Evolutionary conservation across 192 early-diverging fungal species (phyloP).

Genomic region (Dimargaris cristalligena): DNA sequence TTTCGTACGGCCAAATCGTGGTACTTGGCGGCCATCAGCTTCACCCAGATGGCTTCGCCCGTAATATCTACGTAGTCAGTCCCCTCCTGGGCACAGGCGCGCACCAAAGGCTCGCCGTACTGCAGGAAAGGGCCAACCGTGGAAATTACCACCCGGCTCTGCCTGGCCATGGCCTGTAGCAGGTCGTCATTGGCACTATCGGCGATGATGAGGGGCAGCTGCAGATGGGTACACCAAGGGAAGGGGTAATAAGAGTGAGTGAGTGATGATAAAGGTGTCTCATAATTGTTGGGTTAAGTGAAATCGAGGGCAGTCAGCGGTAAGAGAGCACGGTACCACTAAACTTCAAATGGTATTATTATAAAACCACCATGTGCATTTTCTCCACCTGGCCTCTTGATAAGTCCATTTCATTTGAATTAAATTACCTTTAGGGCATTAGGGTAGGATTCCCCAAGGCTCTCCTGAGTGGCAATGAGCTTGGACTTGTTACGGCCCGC

Average conservation of each 20-base stretch:
- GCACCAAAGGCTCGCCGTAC: constrained; percentile 54
- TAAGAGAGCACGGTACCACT: neutral
- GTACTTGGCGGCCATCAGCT: constrained; percentile 44
- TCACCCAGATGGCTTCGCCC: constrained; percentile 57
- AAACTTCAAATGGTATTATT: no score
- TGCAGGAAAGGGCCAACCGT: constrained; percentile 69
- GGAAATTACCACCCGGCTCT: constrained; percentile 57
- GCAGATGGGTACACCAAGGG: neutral
- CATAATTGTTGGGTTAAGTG: neutral
- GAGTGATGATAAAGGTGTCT: neutral
- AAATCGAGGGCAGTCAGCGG: neutral
- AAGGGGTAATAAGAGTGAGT: neutral
- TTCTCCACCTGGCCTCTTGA: neutral
- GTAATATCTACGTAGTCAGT: constrained; percentile 86
- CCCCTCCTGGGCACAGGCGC: constrained; percentile 39
- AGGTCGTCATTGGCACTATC: constrained; percentile 39
- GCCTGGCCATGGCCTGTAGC: constrained; percentile 37
- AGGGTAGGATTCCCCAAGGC: constrained; percentile 33
- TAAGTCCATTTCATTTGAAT: neutral
- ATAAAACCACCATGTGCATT: no score
- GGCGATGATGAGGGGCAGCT: constrained; percentile 48
- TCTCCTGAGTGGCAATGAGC: constrained; percentile 36
- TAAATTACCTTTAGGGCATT: constrained; percentile 4
- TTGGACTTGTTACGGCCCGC: constrained; percentile 56
- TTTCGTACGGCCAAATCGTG: constrained; percentile 45